Evolutionary conservation across 805 yeast species (phyloP).

Genomic region (Kodamaea neixiangensis): DNA sequence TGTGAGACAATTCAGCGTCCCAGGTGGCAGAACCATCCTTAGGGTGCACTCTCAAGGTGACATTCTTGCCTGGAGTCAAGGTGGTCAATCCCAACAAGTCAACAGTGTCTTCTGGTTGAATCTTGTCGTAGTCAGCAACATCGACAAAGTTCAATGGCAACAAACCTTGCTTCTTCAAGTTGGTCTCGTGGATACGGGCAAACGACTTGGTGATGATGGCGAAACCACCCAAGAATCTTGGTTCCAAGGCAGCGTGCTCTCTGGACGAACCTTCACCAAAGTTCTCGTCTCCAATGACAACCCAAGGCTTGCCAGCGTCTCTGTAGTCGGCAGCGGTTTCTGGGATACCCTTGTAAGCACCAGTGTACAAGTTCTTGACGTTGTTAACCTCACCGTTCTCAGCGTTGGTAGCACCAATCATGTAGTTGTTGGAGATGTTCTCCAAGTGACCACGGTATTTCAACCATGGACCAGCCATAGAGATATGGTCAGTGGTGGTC

Average conservation of each 20-base stretch:
- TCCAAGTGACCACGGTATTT: conserved; percentile 99
- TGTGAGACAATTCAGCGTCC: conserved; percentile 92
- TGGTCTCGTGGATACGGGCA: conserved; percentile 99
- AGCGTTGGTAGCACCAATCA: conserved; percentile 98
- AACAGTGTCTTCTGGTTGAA: conserved; percentile 85
- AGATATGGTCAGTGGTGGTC: conserved; percentile 98
- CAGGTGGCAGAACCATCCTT: conserved; percentile 73
- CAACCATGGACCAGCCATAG: conserved; percentile 99
- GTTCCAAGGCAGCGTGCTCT: conserved; percentile 99
- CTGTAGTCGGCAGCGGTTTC: conserved; percentile 95
- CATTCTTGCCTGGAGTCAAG: conserved; percentile 90
- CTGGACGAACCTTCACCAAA: conserved; percentile 99
- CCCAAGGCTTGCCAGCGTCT: conserved; percentile 91
- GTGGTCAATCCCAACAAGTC: conserved; percentile 82
- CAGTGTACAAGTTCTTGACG: conserved; percentile 87
- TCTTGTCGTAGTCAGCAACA: conserved; percentile 89
- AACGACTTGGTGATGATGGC: conserved; percentile 97
- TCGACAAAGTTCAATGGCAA: conserved; percentile 93
- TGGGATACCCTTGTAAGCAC: conserved; percentile 93
- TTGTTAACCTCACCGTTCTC: conserved; percentile 94
- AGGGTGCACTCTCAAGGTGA: conserved; percentile 74
- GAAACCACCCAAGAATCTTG: conserved; percentile 98
- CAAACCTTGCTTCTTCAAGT: conserved; percentile 99
- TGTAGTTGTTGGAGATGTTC: conserved; percentile 97
- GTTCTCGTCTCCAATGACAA: conserved; percentile 96